Base-by-base conservation (phyloP, 2,329 filamentous ascomycete genomes). In the Nemania sp. region DNA sequence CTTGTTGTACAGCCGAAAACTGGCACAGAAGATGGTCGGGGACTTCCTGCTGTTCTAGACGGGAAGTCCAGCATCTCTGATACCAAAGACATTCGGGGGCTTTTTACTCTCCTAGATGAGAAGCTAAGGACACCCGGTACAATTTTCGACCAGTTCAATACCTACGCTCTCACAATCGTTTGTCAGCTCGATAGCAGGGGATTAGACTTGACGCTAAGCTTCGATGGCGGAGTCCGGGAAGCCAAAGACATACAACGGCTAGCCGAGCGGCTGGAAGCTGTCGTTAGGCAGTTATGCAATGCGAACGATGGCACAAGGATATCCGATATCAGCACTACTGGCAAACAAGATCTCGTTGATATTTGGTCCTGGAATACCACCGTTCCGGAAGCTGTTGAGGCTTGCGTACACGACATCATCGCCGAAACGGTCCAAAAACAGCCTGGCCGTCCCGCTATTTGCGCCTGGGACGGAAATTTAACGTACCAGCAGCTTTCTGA, bases 101-200 rank as follows among this genome's bases (percentile, higher is more conserved):
- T 41, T 41, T 41, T 41, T 41, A 41, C 37, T 41, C 37, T 23
- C 37, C 37, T 41, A 41, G 37, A 41, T 41, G 37, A 41, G 22
- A 41, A 41, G 37, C 37, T 41, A 41, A 41, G 37, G 37, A 41
- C 37, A 41, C 37, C 37, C 22, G 37, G 22, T 41, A 41, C 37
- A 41, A 23, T 20, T 23, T 47, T 54, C n/a, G 50, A 61, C 14
- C 43, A 47, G 4, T 53, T 51, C 9, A 43, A 46, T 28, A 45
- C 54, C 28, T 79, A 80, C 56, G 73, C 76, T 4, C 72, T 81
- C 22, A 78, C 80, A 56, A 64, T 81, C 15, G 75, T 79, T 37
- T 80, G 77, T 55, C 75, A 72, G 7, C 58, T 79, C 6, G 68
- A 73, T 8, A 33, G 28, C 0, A 28, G 41, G 9, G 46, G 46